phyloP scores from a whole-genome alignment of 169 alveolate species.

The Plasmodium vivax region DNA sequence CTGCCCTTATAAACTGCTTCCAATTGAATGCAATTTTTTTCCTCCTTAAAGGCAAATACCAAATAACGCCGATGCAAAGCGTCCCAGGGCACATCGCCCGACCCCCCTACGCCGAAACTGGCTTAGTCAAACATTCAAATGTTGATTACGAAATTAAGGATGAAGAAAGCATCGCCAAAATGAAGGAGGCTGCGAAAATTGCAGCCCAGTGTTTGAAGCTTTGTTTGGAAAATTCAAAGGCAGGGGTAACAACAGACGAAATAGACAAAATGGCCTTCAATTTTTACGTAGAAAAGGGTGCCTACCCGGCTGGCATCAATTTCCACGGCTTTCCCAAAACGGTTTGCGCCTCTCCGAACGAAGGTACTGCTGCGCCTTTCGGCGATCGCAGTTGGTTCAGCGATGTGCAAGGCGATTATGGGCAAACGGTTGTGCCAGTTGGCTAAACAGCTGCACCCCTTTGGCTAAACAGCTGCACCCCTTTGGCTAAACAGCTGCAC shows the following conservation, averaged over 20 bases:
- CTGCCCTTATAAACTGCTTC: neutral
- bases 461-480: neutral
- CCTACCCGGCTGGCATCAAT: conserved; percentile 95
- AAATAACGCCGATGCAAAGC: conserved; percentile 65
- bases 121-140: conserved; percentile 31
- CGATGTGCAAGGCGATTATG: neutral
- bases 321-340: conserved; percentile 94
- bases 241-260: conserved; percentile 91
- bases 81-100: conserved; percentile 79
- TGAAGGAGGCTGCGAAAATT: conserved; percentile 81
- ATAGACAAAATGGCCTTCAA: conserved; percentile 91
- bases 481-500: neutral
- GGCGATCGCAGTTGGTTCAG: neutral
- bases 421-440: neutral
- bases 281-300: conserved; percentile 87
- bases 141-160: conserved; percentile 80
- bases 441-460: neutral
- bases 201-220: conserved; percentile 82
- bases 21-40: conserved; percentile 7
- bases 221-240: conserved; percentile 81
- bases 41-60: conserved; percentile 79
- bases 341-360: conserved; percentile 94
- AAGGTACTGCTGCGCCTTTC: conserved; percentile 64
- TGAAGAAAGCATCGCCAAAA: conserved; percentile 59
- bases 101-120: conserved; percentile 80